A percentile compares a stretch with the other conserved stretches of the same genome.
Evolutionary conservation across 1,139 yeast genomes (phyloP).

Genomic region (Candida labiduridarum): DNA sequence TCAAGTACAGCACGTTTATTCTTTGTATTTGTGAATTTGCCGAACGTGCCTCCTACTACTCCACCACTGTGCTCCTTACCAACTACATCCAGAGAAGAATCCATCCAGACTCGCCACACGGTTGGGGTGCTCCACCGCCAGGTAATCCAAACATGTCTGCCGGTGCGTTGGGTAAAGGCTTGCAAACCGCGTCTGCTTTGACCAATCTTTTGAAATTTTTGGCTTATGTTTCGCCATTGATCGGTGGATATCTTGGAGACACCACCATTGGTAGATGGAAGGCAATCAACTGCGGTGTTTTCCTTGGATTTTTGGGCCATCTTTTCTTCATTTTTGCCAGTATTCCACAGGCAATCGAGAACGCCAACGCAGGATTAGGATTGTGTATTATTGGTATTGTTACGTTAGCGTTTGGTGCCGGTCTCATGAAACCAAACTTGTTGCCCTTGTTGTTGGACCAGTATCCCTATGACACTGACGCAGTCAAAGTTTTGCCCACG

Average conservation of each 20-base stretch:
- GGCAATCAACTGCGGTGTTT: slow-evolving; percentile 44
- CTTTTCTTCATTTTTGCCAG: slow-evolving; percentile 43
- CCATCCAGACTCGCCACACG: slow-evolving; percentile 53
- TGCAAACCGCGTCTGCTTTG: slow-evolving; percentile 41
- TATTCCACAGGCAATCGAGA: slow-evolving; percentile 37
- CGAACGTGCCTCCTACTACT: slow-evolving; percentile 51
- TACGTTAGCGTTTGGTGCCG: slow-evolving; percentile 47
- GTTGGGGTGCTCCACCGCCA: slow-evolving; percentile 41
- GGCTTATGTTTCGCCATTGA: slow-evolving; percentile 46
- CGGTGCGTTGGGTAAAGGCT: slow-evolving; percentile 49
- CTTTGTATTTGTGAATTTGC: slow-evolving; percentile 48
- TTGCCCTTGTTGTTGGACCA: slow-evolving; percentile 57
- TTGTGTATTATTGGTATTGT: slow-evolving; percentile 40
- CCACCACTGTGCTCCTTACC: slow-evolving; percentile 42
- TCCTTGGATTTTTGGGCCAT: slow-evolving; percentile 42
- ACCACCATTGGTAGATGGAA: slow-evolving; percentile 43
- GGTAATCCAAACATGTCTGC: slow-evolving; percentile 39
- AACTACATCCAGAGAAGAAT: slow-evolving; percentile 51
- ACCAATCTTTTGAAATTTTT: slow-evolving; percentile 41
- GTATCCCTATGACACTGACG: slow-evolving; percentile 55
- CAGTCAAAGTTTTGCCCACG: slow-evolving; percentile 56
- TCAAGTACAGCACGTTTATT: slow-evolving; percentile 30
- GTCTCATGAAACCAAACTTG: slow-evolving; percentile 53
- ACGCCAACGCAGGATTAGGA: slow-evolving; percentile 33
- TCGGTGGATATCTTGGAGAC: slow-evolving; percentile 49